Percentiles rank a stretch among this genome's conserved stretches.
Conservation (phyloP, 1,139 yeast species). For the Geotrichum bryndzae region DNA sequence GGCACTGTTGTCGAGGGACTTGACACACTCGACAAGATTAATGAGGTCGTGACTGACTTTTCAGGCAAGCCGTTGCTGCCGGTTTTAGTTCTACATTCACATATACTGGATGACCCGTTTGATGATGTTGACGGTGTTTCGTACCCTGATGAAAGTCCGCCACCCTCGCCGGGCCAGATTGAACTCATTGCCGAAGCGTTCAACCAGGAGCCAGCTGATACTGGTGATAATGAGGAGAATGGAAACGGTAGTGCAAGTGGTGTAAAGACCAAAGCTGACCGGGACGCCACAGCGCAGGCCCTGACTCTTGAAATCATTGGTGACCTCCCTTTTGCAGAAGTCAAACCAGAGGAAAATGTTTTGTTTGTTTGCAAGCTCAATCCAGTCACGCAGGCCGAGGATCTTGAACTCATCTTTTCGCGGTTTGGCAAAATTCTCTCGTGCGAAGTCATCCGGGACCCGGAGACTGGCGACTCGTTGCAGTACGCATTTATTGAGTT, state of each 20-base stretch:
- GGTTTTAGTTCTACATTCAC: constrained; percentile 47
- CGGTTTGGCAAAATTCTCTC: constrained; percentile 52
- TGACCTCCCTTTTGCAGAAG: constrained; percentile 55
- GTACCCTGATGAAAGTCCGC: constrained; percentile 31
- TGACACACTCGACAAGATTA: constrained; percentile 41
- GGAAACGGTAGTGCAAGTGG: constrained; percentile 15
- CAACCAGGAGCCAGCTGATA: constrained; percentile 24
- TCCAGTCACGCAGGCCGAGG: constrained; percentile 52
- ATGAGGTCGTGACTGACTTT: constrained; percentile 39
- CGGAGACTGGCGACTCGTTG: constrained; percentile 44
- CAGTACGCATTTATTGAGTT: constrained; percentile 62
- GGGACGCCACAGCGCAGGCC: constrained; percentile 48
- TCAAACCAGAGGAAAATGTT: constrained; percentile 55
- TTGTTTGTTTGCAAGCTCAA: constrained; percentile 60
- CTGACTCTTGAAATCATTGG: constrained; percentile 59
- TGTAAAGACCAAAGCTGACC: constrained; percentile 22
- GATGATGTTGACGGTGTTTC: constrained; percentile 34
- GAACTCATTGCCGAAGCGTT: constrained; percentile 26
- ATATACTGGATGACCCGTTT: constrained; percentile 52
- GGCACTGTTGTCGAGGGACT: constrained; percentile 52
- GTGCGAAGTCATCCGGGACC: constrained; percentile 48
- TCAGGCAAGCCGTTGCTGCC: constrained; percentile 43
- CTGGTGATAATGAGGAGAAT: constrained; percentile 21
- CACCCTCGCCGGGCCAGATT: constrained; percentile 38
- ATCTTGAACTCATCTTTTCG: constrained; percentile 49